These are phyloP conservation scores for Amanita subjunquillea DNA, from an alignment of 768 basidiomycete species.

Conservation along the genomic window DNA sequence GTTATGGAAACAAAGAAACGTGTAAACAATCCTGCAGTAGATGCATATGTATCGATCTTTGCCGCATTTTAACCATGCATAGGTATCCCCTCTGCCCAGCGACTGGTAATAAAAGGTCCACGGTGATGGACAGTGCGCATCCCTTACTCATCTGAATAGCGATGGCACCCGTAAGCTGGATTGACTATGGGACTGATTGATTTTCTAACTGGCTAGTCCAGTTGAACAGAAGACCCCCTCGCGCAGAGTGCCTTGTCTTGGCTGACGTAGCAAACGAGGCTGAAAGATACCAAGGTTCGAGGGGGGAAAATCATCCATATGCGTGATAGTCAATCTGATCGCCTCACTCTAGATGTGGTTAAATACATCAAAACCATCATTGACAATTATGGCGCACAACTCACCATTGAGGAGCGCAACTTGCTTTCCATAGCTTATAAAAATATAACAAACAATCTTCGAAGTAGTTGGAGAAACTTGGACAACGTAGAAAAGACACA, in stretches of 20 bases:
- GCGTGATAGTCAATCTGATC: background rate
- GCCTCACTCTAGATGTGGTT: slow-evolving; percentile 51
- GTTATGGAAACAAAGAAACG: slow-evolving; percentile 1
- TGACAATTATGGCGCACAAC: slow-evolving; percentile 52
- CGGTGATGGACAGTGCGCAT: background rate
- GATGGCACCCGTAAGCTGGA: slow-evolving; percentile 11
- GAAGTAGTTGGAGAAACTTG: slow-evolving; percentile 78
- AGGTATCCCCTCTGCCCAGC: slow-evolving; percentile 4
- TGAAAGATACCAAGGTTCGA: slow-evolving; percentile 76
- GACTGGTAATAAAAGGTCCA: background rate
- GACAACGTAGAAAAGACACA: slow-evolving; percentile 68
- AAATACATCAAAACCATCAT: slow-evolving; percentile 70
- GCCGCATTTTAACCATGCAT: slow-evolving; percentile 4
- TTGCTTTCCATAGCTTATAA: slow-evolving; percentile 86
- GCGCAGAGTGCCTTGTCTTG: slow-evolving; percentile 41
- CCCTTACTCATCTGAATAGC: background rate
- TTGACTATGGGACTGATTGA: background rate
- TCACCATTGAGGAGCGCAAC: slow-evolving; percentile 81
- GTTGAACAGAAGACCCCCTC: slow-evolving; percentile 12
- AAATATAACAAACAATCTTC: slow-evolving; percentile 75
- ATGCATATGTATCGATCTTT: background rate
- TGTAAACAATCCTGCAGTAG: background rate
- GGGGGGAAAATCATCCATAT: background rate
- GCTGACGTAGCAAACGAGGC: slow-evolving; percentile 84
- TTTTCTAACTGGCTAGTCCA: background rate